Evolutionary conservation across 768 basidiomycete species (phyloP).

Genomic region (Lentinula sp.): DNA sequence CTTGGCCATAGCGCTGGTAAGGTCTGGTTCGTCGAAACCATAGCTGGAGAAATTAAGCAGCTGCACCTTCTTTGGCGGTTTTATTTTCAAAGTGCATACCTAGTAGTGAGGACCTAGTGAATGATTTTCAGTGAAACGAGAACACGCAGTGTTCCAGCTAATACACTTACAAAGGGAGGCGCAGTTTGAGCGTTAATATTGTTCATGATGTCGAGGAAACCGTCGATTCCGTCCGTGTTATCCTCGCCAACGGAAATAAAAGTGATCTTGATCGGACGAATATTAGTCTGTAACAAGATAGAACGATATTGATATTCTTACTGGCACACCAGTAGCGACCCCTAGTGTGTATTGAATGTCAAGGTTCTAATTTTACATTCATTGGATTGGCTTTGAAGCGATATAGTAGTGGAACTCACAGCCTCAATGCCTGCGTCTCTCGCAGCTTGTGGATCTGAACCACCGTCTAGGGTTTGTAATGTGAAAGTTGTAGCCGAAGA

Average conservation of each 20-base stretch:
- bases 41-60: constrained; percentile 25
- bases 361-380: constrained; percentile 11
- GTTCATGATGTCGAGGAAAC: constrained; percentile 28
- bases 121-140: not conserved
- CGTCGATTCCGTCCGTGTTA: constrained; percentile 22
- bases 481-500: constrained; percentile 24
- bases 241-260: constrained; percentile 27
- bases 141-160: not conserved
- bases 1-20: constrained; percentile 11
- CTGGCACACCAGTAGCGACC: constrained; percentile 26
- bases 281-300: not conserved
- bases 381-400: not conserved
- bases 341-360: constrained; percentile 33
- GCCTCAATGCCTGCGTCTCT: constrained; percentile 27
- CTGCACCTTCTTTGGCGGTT: too few relatives aligned
- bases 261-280: constrained; percentile 4
- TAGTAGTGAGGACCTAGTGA: constrained; percentile 34
- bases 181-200: constrained; percentile 17
- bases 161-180: constrained; percentile 27
- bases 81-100: not conserved
- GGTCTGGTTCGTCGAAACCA: constrained; percentile 45
- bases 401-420: constrained; percentile 11
- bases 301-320: not conserved
- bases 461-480: constrained; percentile 30
- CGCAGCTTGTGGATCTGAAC: constrained; percentile 15